Percentiles rank a stretch among this genome's conserved stretches.
Conservation (phyloP, 345 rosid species). For the Eucalyptus regnans region DNA sequence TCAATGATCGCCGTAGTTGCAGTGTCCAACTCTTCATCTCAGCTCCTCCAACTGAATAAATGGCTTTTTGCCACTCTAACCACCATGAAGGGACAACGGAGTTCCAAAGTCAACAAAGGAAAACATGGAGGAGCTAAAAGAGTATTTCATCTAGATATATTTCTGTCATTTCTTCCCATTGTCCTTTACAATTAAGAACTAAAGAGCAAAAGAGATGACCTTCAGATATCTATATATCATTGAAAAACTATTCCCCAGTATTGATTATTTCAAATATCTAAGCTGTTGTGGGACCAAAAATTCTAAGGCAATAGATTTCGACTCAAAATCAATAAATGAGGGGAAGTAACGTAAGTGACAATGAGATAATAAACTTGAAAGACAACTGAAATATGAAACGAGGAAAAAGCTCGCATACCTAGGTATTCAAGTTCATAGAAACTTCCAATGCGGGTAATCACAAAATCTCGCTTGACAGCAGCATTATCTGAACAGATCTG, state of each 20-base stretch:
- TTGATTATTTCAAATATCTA: neutral
- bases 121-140: neutral
- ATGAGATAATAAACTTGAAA: neutral
- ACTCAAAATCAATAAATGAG: neutral
- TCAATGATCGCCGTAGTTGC: slow-evolving; percentile 80
- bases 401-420: slow-evolving; percentile 32
- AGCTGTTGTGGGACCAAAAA: neutral
- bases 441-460: slow-evolving; percentile 79
- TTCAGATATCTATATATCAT: neutral
- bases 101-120: neutral
- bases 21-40: slow-evolving; percentile 93
- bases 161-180: neutral
- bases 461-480: slow-evolving; percentile 77
- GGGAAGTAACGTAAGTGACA: neutral
- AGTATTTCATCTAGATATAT: neutral
- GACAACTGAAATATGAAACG: neutral
- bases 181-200: neutral
- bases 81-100: neutral
- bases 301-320: neutral
- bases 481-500: slow-evolving; percentile 85
- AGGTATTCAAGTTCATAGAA: slow-evolving; percentile 96
- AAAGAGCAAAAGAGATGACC: neutral
- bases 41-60: slow-evolving; percentile 81
- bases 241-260: neutral
- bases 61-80: slow-evolving; percentile 98